Base-by-base conservation (phyloP, 192 early-diverging fungal genomes). In the Coemansia sp. region DNA sequence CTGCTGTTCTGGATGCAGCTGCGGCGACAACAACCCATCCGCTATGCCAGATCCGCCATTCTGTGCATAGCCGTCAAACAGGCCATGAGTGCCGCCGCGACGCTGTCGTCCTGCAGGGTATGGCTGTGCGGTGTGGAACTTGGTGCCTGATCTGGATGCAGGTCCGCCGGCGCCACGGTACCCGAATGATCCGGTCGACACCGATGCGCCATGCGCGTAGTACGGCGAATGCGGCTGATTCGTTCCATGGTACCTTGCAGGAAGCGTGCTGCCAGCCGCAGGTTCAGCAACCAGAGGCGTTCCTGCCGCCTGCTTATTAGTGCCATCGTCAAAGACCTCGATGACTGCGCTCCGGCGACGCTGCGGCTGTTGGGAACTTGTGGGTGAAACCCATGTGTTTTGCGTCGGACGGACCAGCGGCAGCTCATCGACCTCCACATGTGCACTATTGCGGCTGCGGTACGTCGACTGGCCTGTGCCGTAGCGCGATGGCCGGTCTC, bases 221-320 rank as follows among this genome's bases (percentile, higher is more conserved):
- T 80, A 80, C 4, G 61, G 55, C 59, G 77, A 74, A 30, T 80
- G 72, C 55, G 77, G 56, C 38, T 74, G 77, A 41, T 70, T 74
- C 1, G 67, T 64, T 7, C 77, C 77, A 23, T 80, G 77, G 67
- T 80, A 80, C 15, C 77, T 60, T 10, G 68, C 71, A 0, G 77
- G 77, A 28, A 65, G 56, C 10, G 48, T 28, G 41, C 37, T 41
- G 50, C 23, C 9, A 31, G 7, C 50, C 50, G 50, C 34, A 11
- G n/a, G n/a, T n/a, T n/a, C n/a, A n/a, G n/a, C n/a, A n/a, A n/a
- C n/a, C n/a, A n/a, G n/a, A n/a, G n/a, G n/a, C n/a, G n/a, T n/a
- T n/a, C n/a, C n/a, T n/a, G n/a, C n/a, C n/a, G n/a, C n/a, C 23
- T 20, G 8, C 30, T 50, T 22, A 38, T 31, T 14, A 44, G 23